These are phyloP conservation scores for Mucor lusitanicus DNA, from an alignment of 371 early-diverging fungal species.

Conservation along the genomic window DNA sequence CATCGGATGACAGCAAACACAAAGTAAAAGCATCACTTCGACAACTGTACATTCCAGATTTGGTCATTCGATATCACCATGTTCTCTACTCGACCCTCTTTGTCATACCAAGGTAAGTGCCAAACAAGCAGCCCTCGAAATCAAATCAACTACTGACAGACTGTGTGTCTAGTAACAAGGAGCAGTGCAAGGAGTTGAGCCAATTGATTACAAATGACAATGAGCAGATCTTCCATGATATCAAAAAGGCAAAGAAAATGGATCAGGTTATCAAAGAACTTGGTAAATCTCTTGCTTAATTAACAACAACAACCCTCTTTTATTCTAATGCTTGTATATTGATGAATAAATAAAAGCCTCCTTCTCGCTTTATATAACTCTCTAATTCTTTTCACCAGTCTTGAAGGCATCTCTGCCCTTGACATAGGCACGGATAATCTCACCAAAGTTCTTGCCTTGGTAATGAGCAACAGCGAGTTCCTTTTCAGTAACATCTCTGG, in stretches of 20 bases:
- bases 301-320: not conserved
- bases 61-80: constrained; percentile 18
- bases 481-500: constrained; percentile 49
- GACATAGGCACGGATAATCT: constrained; percentile 36
- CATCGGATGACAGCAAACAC: not conserved
- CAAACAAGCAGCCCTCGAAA: too few species aligned
- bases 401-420: constrained; percentile 23
- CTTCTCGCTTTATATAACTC: not conserved
- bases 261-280: constrained; percentile 11
- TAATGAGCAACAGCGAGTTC: constrained; percentile 67
- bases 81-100: not conserved
- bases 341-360: not conserved
- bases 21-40: constrained; percentile 5
- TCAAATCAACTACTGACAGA: not conserved
- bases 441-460: constrained; percentile 66
- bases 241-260: constrained; percentile 11
- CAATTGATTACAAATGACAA: not conserved
- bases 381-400: constrained; percentile 7
- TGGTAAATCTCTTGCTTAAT: constrained; percentile 7
- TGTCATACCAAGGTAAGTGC: constrained; percentile 9
- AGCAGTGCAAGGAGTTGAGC: not conserved
- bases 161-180: not conserved
- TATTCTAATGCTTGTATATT: not conserved
- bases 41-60: constrained; percentile 14
- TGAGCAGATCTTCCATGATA: constrained; percentile 1